These are phyloP conservation scores for Alternaria arbusti DNA, from an alignment of 2,329 filamentous ascomycete species.

Conservation along the genomic window DNA sequence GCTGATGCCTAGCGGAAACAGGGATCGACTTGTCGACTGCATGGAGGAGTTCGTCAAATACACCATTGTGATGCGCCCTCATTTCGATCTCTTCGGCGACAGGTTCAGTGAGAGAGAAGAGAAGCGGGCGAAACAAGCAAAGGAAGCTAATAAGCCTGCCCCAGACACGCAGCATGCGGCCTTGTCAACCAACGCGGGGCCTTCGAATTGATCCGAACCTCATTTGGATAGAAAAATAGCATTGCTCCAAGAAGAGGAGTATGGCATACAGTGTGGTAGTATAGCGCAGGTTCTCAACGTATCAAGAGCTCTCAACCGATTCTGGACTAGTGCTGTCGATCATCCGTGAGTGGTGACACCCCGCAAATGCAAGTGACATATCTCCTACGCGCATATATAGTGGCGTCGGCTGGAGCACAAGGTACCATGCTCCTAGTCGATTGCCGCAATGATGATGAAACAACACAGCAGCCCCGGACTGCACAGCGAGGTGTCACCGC, in stretches of 20 bases:
- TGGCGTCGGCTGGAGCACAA: not conserved
- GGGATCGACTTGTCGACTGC: conserved; percentile 68
- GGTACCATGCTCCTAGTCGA: not conserved
- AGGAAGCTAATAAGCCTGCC: not conserved
- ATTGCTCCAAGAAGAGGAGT: not conserved
- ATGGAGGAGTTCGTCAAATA: conserved; percentile 77
- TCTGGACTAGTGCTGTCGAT: not conserved
- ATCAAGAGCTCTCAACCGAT: not conserved
- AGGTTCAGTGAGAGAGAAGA: conserved; percentile 66
- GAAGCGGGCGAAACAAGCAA: conserved; percentile 34
- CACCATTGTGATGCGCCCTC: conserved; percentile 68
- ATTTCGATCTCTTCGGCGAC: conserved; percentile 67
- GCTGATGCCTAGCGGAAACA: conserved; percentile 62
- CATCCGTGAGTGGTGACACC: not conserved
- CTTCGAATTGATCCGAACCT: not conserved
- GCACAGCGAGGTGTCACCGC: not conserved
- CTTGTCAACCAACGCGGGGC: not conserved
- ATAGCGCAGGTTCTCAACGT: not conserved
- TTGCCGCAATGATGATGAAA: not conserved
- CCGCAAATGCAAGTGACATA: not conserved
- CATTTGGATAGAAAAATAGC: not conserved
- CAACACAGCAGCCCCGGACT: not conserved
- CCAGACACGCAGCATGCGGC: not conserved
- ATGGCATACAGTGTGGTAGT: not conserved
- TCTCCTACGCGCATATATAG: not conserved